These are phyloP conservation scores for Solanum hybrid DNA, from an alignment of 305 asterid species.

Conservation along the genomic window DNA sequence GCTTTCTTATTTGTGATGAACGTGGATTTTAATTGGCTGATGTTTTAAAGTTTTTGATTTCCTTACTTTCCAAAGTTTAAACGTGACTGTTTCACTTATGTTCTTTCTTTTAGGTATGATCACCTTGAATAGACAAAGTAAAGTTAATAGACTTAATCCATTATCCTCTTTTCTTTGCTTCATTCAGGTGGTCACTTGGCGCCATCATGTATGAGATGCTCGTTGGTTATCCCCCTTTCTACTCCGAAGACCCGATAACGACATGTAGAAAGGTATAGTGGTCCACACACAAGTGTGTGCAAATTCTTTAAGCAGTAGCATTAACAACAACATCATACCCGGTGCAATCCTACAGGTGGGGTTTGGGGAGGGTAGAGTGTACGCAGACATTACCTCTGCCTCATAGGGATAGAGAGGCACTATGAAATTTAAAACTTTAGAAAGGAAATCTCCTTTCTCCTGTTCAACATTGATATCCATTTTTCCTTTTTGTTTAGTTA, in stretches of 20 bases:
- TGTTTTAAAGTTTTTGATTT: neutral
- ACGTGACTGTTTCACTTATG: neutral
- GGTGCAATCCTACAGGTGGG: neutral
- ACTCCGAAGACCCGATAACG: slow-evolving; percentile 66
- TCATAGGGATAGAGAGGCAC: neutral
- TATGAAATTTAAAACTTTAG: neutral
- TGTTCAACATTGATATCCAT: neutral
- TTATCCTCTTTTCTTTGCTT: slow-evolving; percentile 1
- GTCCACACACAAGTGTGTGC: neutral
- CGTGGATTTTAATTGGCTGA: neutral
- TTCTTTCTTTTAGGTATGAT: neutral
- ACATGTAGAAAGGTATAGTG: slow-evolving; percentile 69
- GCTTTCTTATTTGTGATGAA: slow-evolving; percentile 12
- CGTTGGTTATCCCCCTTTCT: slow-evolving; percentile 82
- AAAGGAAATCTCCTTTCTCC: neutral
- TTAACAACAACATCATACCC: neutral
- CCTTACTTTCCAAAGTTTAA: neutral
- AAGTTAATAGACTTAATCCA: neutral
- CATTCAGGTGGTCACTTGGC: slow-evolving; percentile 89
- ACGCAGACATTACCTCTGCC: neutral
- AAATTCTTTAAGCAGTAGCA: neutral
- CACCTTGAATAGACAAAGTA: neutral
- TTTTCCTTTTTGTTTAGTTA: neutral
- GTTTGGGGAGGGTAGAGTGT: neutral
- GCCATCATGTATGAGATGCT: slow-evolving; percentile 91